Evolutionary conservation across 371 early-diverging fungal genomes (phyloP).

Genomic region (Syncephalastrum sp.): DNA sequence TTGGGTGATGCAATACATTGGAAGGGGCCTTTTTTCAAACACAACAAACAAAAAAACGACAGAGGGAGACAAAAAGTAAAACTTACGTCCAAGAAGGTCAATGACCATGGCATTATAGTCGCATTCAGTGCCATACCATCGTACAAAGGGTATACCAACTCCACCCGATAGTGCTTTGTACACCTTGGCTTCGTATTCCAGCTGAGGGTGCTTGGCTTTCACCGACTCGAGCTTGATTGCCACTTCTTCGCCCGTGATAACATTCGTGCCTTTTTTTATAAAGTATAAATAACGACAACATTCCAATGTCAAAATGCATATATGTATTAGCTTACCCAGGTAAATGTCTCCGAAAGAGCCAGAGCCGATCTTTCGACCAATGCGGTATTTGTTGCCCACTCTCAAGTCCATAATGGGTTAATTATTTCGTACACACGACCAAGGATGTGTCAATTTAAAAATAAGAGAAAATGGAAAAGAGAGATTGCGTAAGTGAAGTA

Average conservation of each 20-base stretch:
- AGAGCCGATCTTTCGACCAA: constrained; percentile 97
- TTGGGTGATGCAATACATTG: background rate
- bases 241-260: constrained; percentile 93
- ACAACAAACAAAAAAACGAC: background rate
- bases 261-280: constrained; percentile 73
- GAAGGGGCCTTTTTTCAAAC: background rate
- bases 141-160: constrained; percentile 95
- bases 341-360: constrained; percentile 99
- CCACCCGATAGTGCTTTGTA: constrained; percentile 94
- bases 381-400: constrained; percentile 91
- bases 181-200: constrained; percentile 96
- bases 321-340: constrained; percentile 66
- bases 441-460: background rate
- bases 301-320: background rate
- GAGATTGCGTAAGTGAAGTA: background rate
- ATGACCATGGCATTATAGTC: constrained; percentile 98
- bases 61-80: background rate
- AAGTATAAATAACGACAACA: background rate
- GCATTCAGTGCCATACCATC: constrained; percentile 90
- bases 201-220: constrained; percentile 93
- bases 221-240: constrained; percentile 95
- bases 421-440: background rate
- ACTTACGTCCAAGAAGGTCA: constrained; percentile 94
- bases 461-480: background rate
- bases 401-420: constrained; percentile 46